Base-by-base conservation (phyloP, 805 yeast species). In the Cyberlindnera amylophila region DNA sequence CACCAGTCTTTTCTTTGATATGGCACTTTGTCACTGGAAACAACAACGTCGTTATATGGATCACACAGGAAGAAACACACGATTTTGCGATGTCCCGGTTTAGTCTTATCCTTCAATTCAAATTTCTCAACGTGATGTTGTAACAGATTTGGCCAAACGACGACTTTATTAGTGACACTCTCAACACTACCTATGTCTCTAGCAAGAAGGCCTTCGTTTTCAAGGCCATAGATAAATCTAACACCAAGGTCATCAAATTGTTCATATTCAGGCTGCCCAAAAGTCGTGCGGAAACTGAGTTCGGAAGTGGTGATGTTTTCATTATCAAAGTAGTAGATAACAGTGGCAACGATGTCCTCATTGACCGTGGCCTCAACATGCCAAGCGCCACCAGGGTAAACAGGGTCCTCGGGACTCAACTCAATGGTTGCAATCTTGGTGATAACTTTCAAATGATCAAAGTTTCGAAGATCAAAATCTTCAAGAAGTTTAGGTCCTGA, bases 91-190 rank as follows among this genome's bases (percentile, higher is more conserved):
- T 42, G 42, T 2, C 46, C 46, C 6, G n/a, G 9, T 19, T 34
- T 34, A 18, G 42, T 17, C 36, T 38, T 37, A 16, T 42, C 45
- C 16, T n/a, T 12, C n/a, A 42, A 15, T 27, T 42, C 45, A 30
- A 42, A n/a, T n/a, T n/a, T 36, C 13, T 41, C 45, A 19, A 41
- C 45, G 35, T 41, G 45, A 21, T 41, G 45, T 24, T 41, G 45
- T 15, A 24, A 36, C 26, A 41, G 3, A 14, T 41, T 41, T 31
- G 45, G 45, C 45, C 45, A 41, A 16, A 41, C 17, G 17, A 41
- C 45, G 15, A 26, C 34, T 38, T 41, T 41, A 21, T 37, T 37
- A 8, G 38, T 37, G 26, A 33, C 38, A 37, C 41, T 36, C 21
- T 19, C 14, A 11, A 41, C 45, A 13, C 11, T 24, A 6, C 45